A percentile compares a stretch with the other conserved stretches of the same genome.
Evolutionary conservation across 768 basidiomycete genomes (phyloP).

Genomic region (Tulasnella sp.): DNA sequence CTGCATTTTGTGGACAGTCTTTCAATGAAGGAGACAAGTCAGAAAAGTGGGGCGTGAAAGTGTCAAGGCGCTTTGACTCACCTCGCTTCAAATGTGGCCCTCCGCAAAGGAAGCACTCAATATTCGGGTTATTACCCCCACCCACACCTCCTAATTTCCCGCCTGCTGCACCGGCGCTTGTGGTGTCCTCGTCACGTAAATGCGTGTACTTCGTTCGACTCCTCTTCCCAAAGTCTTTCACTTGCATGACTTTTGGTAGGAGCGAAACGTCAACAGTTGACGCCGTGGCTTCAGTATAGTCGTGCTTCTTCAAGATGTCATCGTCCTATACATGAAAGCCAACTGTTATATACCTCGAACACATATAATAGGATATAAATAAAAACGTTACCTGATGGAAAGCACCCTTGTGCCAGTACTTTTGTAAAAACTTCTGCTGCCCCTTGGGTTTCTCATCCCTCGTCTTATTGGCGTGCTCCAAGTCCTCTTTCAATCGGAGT

Average conservation of each 20-base stretch:
- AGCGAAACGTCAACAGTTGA: conserved; percentile 80
- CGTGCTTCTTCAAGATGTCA: conserved; percentile 71
- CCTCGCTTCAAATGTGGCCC: conserved; percentile 91
- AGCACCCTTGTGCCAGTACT: conserved; percentile 99
- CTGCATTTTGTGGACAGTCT: conserved; percentile 20
- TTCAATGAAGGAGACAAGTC: not conserved
- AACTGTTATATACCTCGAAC: no score
- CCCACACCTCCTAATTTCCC: conserved; percentile 46
- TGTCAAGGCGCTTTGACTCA: conserved; percentile 23
- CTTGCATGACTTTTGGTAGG: conserved; percentile 94
- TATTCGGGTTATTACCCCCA: conserved; percentile 36
- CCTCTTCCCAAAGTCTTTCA: conserved; percentile 87
- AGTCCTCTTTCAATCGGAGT: conserved; percentile 82
- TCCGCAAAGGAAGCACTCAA: conserved; percentile 85
- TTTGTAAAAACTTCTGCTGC: conserved; percentile 86
- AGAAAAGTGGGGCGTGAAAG: not conserved
- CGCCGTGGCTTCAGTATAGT: conserved; percentile 83
- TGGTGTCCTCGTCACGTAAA: conserved; percentile 89
- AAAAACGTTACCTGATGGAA: conserved; percentile 98
- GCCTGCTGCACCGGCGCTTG: conserved; percentile 41
- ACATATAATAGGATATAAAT: no score
- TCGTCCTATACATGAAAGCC: conserved; percentile 52
- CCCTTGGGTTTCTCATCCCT: conserved; percentile 87
- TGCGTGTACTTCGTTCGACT: conserved; percentile 95
- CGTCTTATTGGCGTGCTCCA: conserved; percentile 71